Base-by-base conservation (phyloP, 495 filamentous ascomycete genomes). In the Alectoria sarmentosa region DNA sequence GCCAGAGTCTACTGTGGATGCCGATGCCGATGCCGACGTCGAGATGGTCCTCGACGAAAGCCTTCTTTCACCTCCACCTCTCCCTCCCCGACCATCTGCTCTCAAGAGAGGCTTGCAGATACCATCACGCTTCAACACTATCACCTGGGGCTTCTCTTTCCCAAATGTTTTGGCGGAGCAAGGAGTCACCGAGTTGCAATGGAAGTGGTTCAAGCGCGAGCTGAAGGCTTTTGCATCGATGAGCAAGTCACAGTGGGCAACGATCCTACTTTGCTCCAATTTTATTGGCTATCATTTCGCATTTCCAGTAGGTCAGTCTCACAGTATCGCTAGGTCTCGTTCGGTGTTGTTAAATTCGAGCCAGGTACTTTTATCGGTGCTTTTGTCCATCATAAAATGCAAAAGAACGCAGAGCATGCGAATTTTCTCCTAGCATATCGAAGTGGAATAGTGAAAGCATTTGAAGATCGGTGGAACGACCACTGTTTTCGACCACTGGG, bases 21-120 rank as follows among this genome's bases (percentile, higher is more conserved):
- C 13, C 7, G 58, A 44, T 32, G 26, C 58, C n/a, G n/a, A n/a
- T 26, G 15, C n/a, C 30, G 17, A 15, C 26, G n/a, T 19, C 32
- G 17, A 19, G 3, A 9, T 19, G 26, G 11, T 32, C 23, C 21
- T 34, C 7, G 58, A 60, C 13, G 11, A 46, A 15, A 32, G 39
- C 26, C 8, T 34, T 23, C 19, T 2, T 4, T 6, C 62, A 10
- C 39, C 7, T 32, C 57, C 57, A 30, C 7, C 61, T 11, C 19
- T 13, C 8, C 39, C 3, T 34, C 1, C 52, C 1, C 36, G 46
- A 38, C 39, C 60, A 7, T 11, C 41, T 19, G 37, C 17, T 55
- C 60, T 66, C 54, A 39, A 3, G 19, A 46, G 60, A 34, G 65
- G 65, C 6, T 23, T 66, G n/a, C 65, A 66, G 48, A 58, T 66